A percentile compares a stretch with the other conserved stretches of the same genome.
These are phyloP conservation scores for Pisolithus microcarpus DNA, from an alignment of 768 basidiomycete species.

Conservation along the genomic window DNA sequence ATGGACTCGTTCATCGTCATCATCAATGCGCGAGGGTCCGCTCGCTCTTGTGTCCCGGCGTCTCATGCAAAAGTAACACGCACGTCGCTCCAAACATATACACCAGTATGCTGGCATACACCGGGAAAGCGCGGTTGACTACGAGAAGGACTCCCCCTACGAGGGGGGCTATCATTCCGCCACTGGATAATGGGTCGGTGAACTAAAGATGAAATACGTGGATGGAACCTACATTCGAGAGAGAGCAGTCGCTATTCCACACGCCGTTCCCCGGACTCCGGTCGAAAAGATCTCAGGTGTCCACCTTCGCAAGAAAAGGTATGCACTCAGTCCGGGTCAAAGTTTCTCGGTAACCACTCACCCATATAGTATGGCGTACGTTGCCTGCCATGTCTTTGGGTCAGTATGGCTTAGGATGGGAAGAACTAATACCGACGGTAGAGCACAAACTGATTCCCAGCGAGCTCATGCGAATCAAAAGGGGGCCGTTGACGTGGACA, in stretches of 20 bases:
- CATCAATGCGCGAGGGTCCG: conserved; percentile 14
- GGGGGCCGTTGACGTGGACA: conserved; percentile 46
- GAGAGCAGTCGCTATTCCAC: conserved; percentile 80
- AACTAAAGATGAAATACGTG: neutral
- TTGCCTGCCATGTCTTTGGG: conserved; percentile 37
- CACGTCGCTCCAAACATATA: conserved; percentile 59
- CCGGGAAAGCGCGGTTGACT: conserved; percentile 62
- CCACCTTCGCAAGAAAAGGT: conserved; percentile 39
- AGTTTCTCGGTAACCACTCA: conserved; percentile 3
- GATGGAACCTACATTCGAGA: conserved; percentile 61
- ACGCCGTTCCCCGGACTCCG: conserved; percentile 81
- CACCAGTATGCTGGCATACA: conserved; percentile 64
- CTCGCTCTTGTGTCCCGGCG: conserved; percentile 33
- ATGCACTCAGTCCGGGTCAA: neutral
- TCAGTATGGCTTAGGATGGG: neutral
- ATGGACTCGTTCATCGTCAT: neutral
- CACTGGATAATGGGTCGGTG: conserved; percentile 30
- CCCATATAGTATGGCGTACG: conserved; percentile 87
- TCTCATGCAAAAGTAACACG: conserved; percentile 53
- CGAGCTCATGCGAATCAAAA: conserved; percentile 59
- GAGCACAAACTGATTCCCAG: conserved; percentile 73
- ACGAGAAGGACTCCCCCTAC: conserved; percentile 67
- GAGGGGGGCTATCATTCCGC: conserved; percentile 84
- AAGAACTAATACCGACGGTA: conserved; percentile 31
- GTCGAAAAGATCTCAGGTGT: conserved; percentile 86